Evolutionary conservation across 306 rosid species (phyloP), one percentile per base, ranked within the genome.

Genomic region (Carpinus fangiana): DNA sequence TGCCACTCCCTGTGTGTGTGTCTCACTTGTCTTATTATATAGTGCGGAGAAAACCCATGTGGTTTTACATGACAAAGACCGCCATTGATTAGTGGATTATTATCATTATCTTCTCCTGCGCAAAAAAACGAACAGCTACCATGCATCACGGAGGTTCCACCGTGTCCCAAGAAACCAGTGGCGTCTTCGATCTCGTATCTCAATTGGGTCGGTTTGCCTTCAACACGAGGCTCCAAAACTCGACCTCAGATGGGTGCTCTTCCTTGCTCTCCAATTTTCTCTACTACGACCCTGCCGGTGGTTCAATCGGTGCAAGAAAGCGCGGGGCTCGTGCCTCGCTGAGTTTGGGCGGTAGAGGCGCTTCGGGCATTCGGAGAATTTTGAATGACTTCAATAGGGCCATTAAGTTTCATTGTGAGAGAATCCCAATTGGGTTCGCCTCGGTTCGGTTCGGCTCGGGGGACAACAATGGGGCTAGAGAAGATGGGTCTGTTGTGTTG

Each of bases 401-500:
- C 34, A 79, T 92, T 61, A 71, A 86, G 90, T 77, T 90, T 53
- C 94, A 92, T 23, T 90, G 94, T 62, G 85, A 92, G 51, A 92
- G 41, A 74, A 69, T 89, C 59, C 94, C 97, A 4, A 84, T 89
- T 64, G 96, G 97, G 78, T 94, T 94, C 16, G 98, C 98, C 43
- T 92, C 98, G 31, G 52, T 90, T 48, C 55, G 86, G 10, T 54
- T 86, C 2, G 87, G 81, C 34, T 57, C 79, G 0, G 88, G 79
- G 11, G 87, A 86, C 48, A 52, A 23, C 52, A 82, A 65, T 70
- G 83, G 88, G 8, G 21, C 80, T 51, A 85, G 80, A 48, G 92
- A 82, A 34, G 83, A 80, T 66, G 88, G 80, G 0, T 41, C 76
- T 8, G 82, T 71, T 43, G 81, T 73, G 31, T 70, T 73, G 72